These are phyloP conservation scores for Venturia carpophila DNA, from an alignment of 2,329 filamentous ascomycete species.

Conservation along the genomic window DNA sequence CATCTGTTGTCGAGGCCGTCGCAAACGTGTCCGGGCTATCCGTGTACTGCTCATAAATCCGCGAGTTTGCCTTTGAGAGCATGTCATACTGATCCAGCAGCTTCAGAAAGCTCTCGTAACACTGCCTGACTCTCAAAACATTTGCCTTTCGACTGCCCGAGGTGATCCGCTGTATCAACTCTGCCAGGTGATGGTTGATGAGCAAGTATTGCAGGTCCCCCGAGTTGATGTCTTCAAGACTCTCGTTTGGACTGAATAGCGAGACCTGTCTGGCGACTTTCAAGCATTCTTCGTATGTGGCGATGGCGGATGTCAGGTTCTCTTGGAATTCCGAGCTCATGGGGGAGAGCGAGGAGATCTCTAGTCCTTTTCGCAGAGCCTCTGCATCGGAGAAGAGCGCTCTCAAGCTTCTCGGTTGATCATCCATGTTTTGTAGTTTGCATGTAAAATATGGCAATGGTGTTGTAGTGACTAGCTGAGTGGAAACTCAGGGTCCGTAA, in stretches of 20 bases:
- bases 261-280: conserved; percentile 61
- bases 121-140: conserved; percentile 56
- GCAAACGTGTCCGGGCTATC: conserved; percentile 67
- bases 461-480: neutral
- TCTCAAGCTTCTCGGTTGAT: conserved; percentile 47
- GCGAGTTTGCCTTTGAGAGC: conserved; percentile 55
- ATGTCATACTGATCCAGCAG: conserved; percentile 72
- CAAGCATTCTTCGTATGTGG: conserved; percentile 65
- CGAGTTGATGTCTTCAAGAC: conserved; percentile 76
- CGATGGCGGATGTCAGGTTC: conserved; percentile 58
- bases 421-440: conserved; percentile 30
- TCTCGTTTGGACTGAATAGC: conserved; percentile 87
- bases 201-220: conserved; percentile 75
- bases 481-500: neutral
- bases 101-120: conserved; percentile 72
- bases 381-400: conserved; percentile 50
- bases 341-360: conserved; percentile 51
- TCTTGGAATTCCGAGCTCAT: conserved; percentile 60
- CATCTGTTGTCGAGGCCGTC: conserved; percentile 57
- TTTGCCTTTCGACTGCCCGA: conserved; percentile 54
- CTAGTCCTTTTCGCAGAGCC: conserved; percentile 48
- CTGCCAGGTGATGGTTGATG: conserved; percentile 69
- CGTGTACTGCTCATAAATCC: conserved; percentile 63
- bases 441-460: neutral
- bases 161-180: conserved; percentile 64